Evolutionary conservation across 306 rosid species (phyloP).

Genomic region (Gynostemma pentaphyllum): DNA sequence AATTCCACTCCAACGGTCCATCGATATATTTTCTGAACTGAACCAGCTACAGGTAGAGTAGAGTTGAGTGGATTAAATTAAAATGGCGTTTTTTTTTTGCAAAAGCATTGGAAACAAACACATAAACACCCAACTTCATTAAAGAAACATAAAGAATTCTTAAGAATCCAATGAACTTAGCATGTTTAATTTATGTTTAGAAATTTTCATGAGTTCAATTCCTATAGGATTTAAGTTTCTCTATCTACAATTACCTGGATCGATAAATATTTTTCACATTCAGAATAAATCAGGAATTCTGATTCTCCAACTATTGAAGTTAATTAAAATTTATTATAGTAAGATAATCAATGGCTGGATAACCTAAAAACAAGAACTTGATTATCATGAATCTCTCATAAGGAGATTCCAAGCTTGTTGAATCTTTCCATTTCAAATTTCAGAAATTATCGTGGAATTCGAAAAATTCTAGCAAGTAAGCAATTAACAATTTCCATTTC

Average conservation of each 20-base stretch:
- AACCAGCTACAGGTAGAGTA: neutral
- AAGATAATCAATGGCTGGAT: too few species aligned
- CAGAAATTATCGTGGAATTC: neutral
- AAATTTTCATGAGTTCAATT: too few species aligned
- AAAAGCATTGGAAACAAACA: neutral
- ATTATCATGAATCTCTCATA: neutral
- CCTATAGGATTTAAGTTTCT: too few species aligned
- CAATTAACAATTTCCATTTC: neutral
- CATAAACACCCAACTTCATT: too few species aligned
- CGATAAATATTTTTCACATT: too few species aligned
- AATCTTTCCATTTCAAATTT: neutral
- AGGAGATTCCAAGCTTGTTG: neutral
- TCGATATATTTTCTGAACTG: conserved; percentile 3
- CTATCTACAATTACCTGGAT: too few species aligned
- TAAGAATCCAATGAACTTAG: too few species aligned
- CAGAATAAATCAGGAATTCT: too few species aligned
- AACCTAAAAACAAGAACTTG: neutral
- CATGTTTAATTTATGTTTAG: too few species aligned
- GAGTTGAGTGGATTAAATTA: too few species aligned
- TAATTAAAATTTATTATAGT: too few species aligned
- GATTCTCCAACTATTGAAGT: too few species aligned
- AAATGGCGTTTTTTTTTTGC: neutral
- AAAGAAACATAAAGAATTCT: neutral
- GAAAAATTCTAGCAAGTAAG: neutral
- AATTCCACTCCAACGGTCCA: conserved; percentile 82